Conservation (phyloP, 805 yeast species). For the Candida boidinii region DNA sequence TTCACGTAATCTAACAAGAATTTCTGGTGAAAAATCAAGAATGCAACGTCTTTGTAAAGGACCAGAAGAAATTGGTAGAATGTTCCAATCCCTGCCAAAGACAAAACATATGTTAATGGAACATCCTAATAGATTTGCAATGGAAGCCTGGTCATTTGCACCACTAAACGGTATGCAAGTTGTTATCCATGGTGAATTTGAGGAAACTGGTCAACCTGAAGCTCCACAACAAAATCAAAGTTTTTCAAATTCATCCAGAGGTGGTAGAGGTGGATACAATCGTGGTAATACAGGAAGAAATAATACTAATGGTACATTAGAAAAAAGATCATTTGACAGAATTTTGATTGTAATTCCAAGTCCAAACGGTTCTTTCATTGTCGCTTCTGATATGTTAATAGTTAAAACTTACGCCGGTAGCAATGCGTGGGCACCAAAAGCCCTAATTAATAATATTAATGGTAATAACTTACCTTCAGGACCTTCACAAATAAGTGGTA, state of each 20-base stretch:
- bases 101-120: slow-evolving; percentile 63
- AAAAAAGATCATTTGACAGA: slow-evolving; percentile 78
- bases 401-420: slow-evolving; percentile 52
- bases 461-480: not conserved
- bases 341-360: slow-evolving; percentile 68
- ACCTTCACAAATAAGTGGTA: slow-evolving; percentile 2
- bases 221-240: slow-evolving; percentile 9
- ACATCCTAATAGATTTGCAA: slow-evolving; percentile 57
- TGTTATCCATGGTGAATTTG: slow-evolving; percentile 76
- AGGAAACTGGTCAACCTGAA: slow-evolving; percentile 56
- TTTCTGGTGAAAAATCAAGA: slow-evolving; percentile 47
- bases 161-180: slow-evolving; percentile 72
- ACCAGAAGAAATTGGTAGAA: slow-evolving; percentile 49
- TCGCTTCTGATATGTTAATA: slow-evolving; percentile 77
- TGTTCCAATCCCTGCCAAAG: slow-evolving; percentile 66
- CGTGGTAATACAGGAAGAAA: slow-evolving; percentile 10
- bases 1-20: slow-evolving; percentile 69
- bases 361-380: slow-evolving; percentile 59
- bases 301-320: slow-evolving; percentile 25
- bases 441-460: slow-evolving; percentile 3
- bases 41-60: slow-evolving; percentile 58
- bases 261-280: slow-evolving; percentile 6
- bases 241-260: slow-evolving; percentile 2
- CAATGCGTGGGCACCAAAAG: slow-evolving; percentile 50
- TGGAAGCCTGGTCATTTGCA: slow-evolving; percentile 70